Base-by-base conservation (phyloP, 140 eudicot genomes). In the Bidens hawaiensis region DNA sequence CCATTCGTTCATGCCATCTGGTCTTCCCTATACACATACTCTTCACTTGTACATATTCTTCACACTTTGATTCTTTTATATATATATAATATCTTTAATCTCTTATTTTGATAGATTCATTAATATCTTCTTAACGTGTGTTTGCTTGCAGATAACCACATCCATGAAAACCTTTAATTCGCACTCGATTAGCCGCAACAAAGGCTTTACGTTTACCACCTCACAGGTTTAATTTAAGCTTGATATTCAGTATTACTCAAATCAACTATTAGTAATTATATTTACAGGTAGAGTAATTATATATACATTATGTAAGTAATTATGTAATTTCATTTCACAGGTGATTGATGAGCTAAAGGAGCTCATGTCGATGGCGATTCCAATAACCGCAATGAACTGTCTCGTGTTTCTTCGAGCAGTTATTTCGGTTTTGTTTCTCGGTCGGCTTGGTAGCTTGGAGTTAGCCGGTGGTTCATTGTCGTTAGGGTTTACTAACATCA, bases 401-500 rank as follows among this genome's bases (percentile, higher is more conserved):
- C 68, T 90, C 12, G 97, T 90, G 0, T 90, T 81, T 69, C 68
- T 86, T 0, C 81, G 97, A 51, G 95, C 95, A 0, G 87, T 88
- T 1, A 96, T 93, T 2, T 93, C 99, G 0, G 99, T 93, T 13
- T 73, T 93, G 4, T 93, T 93, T 34, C 49, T 93, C 6, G 99
- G 99, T n/a, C 24, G 95, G 46, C 85, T 93, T 17, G 99, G 99
- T 0, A 87, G 96, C 60, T 75, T 93, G 2, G 99, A 93, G 79
- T 74, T 93, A 6, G 99, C 99, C 69, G 99, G 99, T 3, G 99
- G 99, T 17, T 86, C 99, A 4, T 78, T 93, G 17, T 85, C 96
- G 21, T 78, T 93, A 63, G 99, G 99, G 19, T 93, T 93, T 70
- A 93, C 99, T 0, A 93, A 93, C 60, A 93, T 93, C 63, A 93